These are phyloP conservation scores for Cairneyella variabilis DNA, from an alignment of 495 filamentous ascomycete genomes.

Conservation along the genomic window DNA sequence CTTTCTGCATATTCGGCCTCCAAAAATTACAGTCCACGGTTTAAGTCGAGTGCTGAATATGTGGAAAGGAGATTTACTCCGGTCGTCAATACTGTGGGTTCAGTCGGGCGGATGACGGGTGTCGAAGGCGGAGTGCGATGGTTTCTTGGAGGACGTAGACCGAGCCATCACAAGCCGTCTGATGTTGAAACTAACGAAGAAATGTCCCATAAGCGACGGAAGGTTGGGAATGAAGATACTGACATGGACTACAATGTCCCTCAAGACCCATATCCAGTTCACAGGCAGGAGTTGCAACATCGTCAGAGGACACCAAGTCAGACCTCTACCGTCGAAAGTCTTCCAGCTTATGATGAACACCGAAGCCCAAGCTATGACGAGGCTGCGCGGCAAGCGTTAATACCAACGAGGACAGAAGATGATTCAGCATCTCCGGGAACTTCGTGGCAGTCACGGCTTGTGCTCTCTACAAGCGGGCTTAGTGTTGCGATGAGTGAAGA, in stretches of 20 bases:
- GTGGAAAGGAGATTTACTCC: slow-evolving; percentile 81
- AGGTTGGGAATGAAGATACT: slow-evolving; percentile 35
- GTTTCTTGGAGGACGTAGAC: slow-evolving; percentile 53
- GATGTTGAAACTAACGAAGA: slow-evolving; percentile 38
- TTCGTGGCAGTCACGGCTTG: slow-evolving; percentile 70
- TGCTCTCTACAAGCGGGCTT: slow-evolving; percentile 79
- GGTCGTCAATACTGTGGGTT: slow-evolving; percentile 77
- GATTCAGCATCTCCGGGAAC: slow-evolving; percentile 32
- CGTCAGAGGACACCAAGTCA: slow-evolving; percentile 28
- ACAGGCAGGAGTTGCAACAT: slow-evolving; percentile 30
- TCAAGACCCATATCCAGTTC: slow-evolving; percentile 38
- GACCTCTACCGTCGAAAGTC: slow-evolving; percentile 51
- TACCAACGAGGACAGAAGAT: slow-evolving; percentile 14
- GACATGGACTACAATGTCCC: slow-evolving; percentile 27
- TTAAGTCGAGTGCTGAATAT: slow-evolving; percentile 79
- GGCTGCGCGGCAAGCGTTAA: slow-evolving; percentile 25
- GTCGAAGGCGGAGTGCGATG: slow-evolving; percentile 78
- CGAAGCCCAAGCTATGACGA: slow-evolving; percentile 70
- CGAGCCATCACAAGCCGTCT: slow-evolving; percentile 36
- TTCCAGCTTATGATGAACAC: slow-evolving; percentile 78
- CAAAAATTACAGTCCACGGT: slow-evolving; percentile 82
- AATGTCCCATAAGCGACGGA: slow-evolving; percentile 60
- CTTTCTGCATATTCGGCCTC: slow-evolving; percentile 75
- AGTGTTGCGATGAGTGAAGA: slow-evolving; percentile 85
- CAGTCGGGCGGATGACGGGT: slow-evolving; percentile 74